Conservation (phyloP, 495 filamentous ascomycete genomes). For the Aspergillus leporis region DNA sequence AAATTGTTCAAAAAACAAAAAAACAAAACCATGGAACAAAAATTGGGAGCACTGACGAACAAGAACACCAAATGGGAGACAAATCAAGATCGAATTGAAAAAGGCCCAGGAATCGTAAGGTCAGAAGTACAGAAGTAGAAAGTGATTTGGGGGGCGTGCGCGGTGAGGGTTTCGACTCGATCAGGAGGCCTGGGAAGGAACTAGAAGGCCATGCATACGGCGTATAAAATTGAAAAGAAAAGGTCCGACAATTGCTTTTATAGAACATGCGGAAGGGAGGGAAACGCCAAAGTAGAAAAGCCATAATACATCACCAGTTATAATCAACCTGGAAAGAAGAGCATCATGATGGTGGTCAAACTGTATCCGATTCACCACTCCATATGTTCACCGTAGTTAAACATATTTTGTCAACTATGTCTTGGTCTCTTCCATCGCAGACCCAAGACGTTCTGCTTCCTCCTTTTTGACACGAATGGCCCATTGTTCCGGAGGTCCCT, state of each 20-base stretch:
- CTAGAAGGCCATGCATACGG: constrained; percentile 11
- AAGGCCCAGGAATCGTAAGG: neutral
- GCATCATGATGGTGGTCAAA: constrained; percentile 15
- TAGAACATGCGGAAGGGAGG: constrained; percentile 1
- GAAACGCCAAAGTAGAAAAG: neutral
- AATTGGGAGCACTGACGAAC: neutral
- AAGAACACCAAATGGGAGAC: neutral
- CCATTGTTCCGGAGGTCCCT: constrained; percentile 60
- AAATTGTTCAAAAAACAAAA: constrained; percentile 7
- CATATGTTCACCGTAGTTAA: neutral
- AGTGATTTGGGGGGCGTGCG: neutral
- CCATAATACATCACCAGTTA: constrained; percentile 19
- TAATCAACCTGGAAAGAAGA: constrained; percentile 11
- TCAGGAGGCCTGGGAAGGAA: neutral
- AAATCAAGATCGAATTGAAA: neutral
- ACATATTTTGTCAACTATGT: constrained; percentile 2
- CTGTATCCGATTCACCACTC: constrained; percentile 11
- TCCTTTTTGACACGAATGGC: constrained; percentile 61
- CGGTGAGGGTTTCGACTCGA: neutral
- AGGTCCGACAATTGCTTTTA: constrained; percentile 1
- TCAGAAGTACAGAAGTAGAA: neutral
- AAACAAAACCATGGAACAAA: neutral
- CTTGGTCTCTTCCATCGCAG: constrained; percentile 25
- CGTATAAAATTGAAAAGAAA: neutral
- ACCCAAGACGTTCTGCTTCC: constrained; percentile 21